Conservation (phyloP, 306 rosid genomes). For the Trifolium dubium region DNA sequence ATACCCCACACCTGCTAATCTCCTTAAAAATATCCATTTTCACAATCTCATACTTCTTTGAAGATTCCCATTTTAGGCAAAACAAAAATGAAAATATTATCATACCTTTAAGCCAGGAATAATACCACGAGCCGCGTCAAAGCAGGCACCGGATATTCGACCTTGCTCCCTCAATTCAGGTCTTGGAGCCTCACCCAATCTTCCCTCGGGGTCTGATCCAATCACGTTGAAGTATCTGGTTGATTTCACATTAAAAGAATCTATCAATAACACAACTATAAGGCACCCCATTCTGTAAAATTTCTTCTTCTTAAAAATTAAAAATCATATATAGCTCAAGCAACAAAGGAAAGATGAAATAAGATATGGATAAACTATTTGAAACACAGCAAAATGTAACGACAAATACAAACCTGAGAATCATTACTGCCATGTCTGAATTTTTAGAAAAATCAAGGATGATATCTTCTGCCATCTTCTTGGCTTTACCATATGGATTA, state of each 20-base stretch:
- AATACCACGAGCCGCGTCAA: slow-evolving; percentile 94
- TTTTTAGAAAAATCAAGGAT: slow-evolving; percentile 87
- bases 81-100: slow-evolving; percentile 17
- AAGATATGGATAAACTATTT: slow-evolving; percentile 6
- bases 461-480: slow-evolving; percentile 97
- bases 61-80: slow-evolving; percentile 9
- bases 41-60: neutral
- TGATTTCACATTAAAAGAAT: slow-evolving; percentile 16
- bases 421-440: slow-evolving; percentile 94
- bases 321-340: neutral
- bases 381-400: neutral
- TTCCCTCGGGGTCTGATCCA: slow-evolving; percentile 97
- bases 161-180: slow-evolving; percentile 98
- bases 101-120: slow-evolving; percentile 83
- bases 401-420: slow-evolving; percentile 68
- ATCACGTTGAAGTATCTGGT: slow-evolving; percentile 93
- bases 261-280: neutral
- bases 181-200: slow-evolving; percentile 98
- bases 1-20: neutral
- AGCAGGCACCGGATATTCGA: slow-evolving; percentile 98
- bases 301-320: too few relatives aligned
- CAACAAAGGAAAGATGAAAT: slow-evolving; percentile 17
- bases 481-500: slow-evolving; percentile 97
- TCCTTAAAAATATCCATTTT: neutral
- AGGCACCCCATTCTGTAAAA: neutral